phyloP scores from a whole-genome alignment of 2,329 filamentous ascomycete genomes.

The Metarhizium brunneum region DNA sequence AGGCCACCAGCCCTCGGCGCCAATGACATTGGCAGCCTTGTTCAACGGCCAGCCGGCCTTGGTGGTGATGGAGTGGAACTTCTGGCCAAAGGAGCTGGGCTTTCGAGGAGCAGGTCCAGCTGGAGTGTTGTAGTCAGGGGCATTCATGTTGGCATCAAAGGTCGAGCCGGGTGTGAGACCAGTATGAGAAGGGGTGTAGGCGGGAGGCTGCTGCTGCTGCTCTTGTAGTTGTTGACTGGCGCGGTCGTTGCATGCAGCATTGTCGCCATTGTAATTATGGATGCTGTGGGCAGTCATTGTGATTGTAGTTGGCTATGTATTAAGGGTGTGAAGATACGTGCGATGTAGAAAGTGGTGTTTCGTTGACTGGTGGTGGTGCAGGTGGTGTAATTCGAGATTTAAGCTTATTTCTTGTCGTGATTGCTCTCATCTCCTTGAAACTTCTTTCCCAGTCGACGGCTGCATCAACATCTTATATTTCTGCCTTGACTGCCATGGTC shows the following conservation, averaged over 20 bases:
- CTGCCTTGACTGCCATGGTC: background rate
- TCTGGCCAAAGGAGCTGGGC: conserved; percentile 34
- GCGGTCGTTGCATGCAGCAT: conserved; percentile 5
- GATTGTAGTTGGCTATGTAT: background rate
- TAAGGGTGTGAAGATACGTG: background rate
- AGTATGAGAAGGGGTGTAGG: conserved; percentile 7
- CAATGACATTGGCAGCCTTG: conserved; percentile 57
- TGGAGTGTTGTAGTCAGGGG: background rate
- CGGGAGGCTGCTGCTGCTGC: conserved; percentile 10
- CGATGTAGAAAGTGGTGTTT: background rate
- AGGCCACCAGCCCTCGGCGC: conserved; percentile 69
- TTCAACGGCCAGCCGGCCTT: conserved; percentile 60
- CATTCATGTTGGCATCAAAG: background rate
- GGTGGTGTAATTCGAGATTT: background rate
- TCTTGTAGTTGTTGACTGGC: conserved; percentile 6
- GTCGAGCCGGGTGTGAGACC: background rate
- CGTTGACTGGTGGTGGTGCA: too few species aligned
- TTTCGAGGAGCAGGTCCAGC: conserved; percentile 12
- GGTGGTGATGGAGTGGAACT: conserved; percentile 58
- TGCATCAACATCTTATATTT: background rate
- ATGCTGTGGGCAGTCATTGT: conserved; percentile 12
- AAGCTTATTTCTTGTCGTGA: background rate
- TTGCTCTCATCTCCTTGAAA: background rate
- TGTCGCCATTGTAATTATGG: conserved; percentile 5
- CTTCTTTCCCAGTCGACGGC: background rate